Base-by-base conservation (phyloP, 257 asterid genomes). In the Handroanthus guayacan region DNA sequence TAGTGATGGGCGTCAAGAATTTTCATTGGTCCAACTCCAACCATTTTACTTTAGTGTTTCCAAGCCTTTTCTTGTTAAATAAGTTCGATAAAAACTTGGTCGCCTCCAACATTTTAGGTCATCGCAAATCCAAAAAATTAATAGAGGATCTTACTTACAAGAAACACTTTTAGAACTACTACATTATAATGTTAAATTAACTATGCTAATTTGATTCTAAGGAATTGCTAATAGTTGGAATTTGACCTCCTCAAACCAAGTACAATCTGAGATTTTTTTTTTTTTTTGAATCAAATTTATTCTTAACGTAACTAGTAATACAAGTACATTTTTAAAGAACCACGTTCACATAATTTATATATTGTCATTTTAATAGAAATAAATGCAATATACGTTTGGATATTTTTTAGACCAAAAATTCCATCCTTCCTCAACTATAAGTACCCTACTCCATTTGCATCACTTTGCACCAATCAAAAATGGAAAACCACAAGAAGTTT, bases 401-500 rank as follows among this genome's bases (percentile, higher is more conserved):
- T 31, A 41, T 6, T 68, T 2, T 9, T 18, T 2, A 45, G 52
- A 41, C 41, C 55, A 6, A 48, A 48, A 51, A 37, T 43, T 67
- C 14, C 63, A 36, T 34, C 37, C 18, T 36, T 4, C 47, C 34
- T 2, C 65, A 1, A 11, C 50, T 72, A 79, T 72, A 79, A 72
- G 51, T 57, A 69, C 50, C 45, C 56, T 7, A 13, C 77, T 34
- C 45, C 9, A 4, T 56, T 38, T 7, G 20, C 67, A 20, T 38
- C 6, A 38, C 3, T 43, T 38, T 70, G 64, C n/a, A 69, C 25
- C 71, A 62, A 55, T 45, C 17, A 71, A 55, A 25, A 64, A 78
- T 64, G 78, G 13, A 71, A 18, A 69, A 76, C 84, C 78, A 6
- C 85, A 83, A 0, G 78, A 89, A 55, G 75, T 82, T 11, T 74